phyloP scores from a whole-genome alignment of 345 rosid genomes.

The Moringa oleifera region DNA sequence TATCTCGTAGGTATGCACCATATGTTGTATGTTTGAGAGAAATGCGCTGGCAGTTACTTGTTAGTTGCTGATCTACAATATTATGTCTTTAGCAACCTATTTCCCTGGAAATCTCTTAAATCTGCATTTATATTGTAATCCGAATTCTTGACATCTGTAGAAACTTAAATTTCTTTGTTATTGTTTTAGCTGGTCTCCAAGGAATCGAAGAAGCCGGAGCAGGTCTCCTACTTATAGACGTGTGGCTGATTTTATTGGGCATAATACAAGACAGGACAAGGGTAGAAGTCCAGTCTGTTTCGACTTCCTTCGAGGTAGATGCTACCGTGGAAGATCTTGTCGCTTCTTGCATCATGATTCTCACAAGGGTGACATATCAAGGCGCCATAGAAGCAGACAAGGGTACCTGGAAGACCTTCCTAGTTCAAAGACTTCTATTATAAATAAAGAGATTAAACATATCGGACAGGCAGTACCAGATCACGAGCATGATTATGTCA shows the following conservation, averaged over 20 bases:
- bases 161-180: constrained; percentile 10
- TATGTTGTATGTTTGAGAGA: neutral
- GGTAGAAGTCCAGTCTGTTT: constrained; percentile 40
- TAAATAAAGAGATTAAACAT: constrained; percentile 22
- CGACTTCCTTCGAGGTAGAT: constrained; percentile 53
- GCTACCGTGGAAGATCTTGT: constrained; percentile 56
- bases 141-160: neutral
- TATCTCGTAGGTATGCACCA: constrained; percentile 44
- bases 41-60: neutral
- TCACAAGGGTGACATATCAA: constrained; percentile 30
- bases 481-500: constrained; percentile 17
- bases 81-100: neutral
- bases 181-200: constrained; percentile 44
- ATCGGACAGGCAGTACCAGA: constrained; percentile 14
- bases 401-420: constrained; percentile 23
- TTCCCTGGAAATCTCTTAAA: neutral
- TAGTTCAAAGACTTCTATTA: constrained; percentile 16
- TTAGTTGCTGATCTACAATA: neutral
- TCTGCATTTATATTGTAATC: neutral
- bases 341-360: constrained; percentile 47
- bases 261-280: constrained; percentile 24
- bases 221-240: constrained; percentile 33
- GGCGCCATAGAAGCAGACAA: constrained; percentile 28
- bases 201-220: constrained; percentile 28
- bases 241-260: constrained; percentile 15